phyloP scores from a whole-genome alignment of 2,329 filamentous ascomycete species.

The Chaetomiaceae sp. region DNA sequence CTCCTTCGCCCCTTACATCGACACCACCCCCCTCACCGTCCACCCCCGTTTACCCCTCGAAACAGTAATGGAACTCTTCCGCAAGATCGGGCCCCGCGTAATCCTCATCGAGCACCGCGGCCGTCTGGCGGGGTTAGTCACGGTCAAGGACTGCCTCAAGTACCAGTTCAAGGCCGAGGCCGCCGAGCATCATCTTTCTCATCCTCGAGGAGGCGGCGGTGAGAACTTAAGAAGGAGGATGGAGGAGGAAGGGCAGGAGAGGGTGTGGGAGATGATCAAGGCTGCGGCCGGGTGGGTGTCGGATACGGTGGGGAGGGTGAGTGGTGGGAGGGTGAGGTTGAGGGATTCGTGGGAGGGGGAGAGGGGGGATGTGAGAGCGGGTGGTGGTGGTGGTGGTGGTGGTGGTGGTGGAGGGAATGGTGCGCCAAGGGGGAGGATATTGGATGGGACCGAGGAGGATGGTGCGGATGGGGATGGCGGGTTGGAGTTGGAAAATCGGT shows the following conservation, averaged over 20 bases:
- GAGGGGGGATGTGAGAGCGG: conserved; percentile 9
- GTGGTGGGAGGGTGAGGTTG: conserved; percentile 55
- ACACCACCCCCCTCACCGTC: conserved; percentile 82
- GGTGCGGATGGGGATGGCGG: conserved; percentile 17
- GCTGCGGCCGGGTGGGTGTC: conserved; percentile 55
- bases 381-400: neutral
- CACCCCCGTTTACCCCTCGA: conserved; percentile 89
- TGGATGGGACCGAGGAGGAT: conserved; percentile 27
- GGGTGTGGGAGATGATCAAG: conserved; percentile 57
- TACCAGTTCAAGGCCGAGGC: conserved; percentile 97
- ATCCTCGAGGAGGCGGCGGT: conserved; percentile 43
- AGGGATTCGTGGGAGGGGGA: conserved; percentile 29
- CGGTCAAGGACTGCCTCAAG: conserved; percentile 93
- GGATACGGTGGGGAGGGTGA: conserved; percentile 47
- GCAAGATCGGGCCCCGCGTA: conserved; percentile 92
- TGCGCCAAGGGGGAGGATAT: conserved; percentile 17
- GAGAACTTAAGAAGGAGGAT: no score
- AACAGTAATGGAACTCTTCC: conserved; percentile 97
- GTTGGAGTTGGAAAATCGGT: conserved; percentile 22
- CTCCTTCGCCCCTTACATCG: conserved; percentile 83
- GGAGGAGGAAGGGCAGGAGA: conserved; percentile 56
- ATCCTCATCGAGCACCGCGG: conserved; percentile 91
- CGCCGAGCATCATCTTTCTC: conserved; percentile 66
- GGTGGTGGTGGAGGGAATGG: neutral
- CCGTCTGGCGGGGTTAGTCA: conserved; percentile 77